Conservation (phyloP, 495 filamentous ascomycete species). For the Extremus antarcticus region DNA sequence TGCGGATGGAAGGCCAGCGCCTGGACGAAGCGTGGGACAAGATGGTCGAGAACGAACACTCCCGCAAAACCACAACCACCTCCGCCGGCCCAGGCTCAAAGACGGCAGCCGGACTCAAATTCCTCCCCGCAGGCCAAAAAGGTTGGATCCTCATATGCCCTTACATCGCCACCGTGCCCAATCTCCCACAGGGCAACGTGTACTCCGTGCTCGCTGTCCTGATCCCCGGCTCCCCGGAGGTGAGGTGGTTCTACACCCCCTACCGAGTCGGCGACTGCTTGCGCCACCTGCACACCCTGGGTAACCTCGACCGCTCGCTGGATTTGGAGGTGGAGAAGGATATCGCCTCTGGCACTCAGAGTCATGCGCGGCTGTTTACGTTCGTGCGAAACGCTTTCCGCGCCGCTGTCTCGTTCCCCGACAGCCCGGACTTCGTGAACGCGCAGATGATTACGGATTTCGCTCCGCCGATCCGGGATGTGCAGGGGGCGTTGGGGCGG, state of each 20-base stretch:
- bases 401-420: background rate
- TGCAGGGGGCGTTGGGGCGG: background rate
- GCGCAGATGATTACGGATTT: slow-evolving; percentile 5
- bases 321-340: background rate
- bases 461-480: background rate
- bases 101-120: background rate
- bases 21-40: background rate
- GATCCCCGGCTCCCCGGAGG: background rate
- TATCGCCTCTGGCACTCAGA: background rate
- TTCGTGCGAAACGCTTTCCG: slow-evolving; percentile 7
- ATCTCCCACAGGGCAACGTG: background rate
- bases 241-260: slow-evolving; percentile 11
- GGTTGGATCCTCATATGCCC: background rate
- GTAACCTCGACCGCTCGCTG: background rate
- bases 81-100: background rate
- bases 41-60: background rate
- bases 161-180: background rate
- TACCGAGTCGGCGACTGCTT: background rate
- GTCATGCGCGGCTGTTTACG: slow-evolving; percentile 1
- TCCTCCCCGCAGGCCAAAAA: background rate
- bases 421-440: slow-evolving; percentile 4
- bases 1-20: background rate
- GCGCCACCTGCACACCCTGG: background rate
- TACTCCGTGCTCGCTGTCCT: slow-evolving; percentile 3
- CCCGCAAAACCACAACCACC: too few species aligned